Base-by-base conservation (phyloP, 1,284 basidiomycete species). In the Sutorius eximius region DNA sequence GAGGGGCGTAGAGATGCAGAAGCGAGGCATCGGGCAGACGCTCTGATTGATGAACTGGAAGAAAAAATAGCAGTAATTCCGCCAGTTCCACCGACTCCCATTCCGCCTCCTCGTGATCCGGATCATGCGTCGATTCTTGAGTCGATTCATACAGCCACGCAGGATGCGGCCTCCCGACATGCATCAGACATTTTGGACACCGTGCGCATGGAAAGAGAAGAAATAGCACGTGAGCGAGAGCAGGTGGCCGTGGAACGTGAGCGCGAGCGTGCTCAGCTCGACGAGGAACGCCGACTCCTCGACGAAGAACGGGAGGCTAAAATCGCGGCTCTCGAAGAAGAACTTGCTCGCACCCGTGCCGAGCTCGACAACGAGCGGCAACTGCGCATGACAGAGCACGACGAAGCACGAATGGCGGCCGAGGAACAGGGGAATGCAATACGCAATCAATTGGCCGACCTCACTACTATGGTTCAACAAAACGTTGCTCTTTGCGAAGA, bases 401-500 rank as follows among this genome's bases (percentile, higher is more conserved):
- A 81, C 1, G 86, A 87, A 59, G 74, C 79, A 33, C 75, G 80
- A 43, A 72, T 73, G 51, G 85, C 85, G 51, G 73, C 76, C 33
- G 63, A 75, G 32, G 83, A 87, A 53, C 79, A 84, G 11, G 82
- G 85, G 59, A 81, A 85, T 12, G 76, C 73, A 10, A 68, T 87
- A 45, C 76, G 81, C 24, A 74, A 69, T 42, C 89, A 90, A 59
- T 69, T 90, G 22, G 71, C 68, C 3, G 87, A 90, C 57, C 80
- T 90, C 61, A 85, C 87, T 1, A 83, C 84, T 56, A 67, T 89
- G 36, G 76, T 89, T 10, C 82, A 85, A 56, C 80, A 83, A 53
- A 85, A 87, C 56, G 75, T 80, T 1, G 79, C 83, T 24, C 75
- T 79, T 51, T 76, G 77, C 36, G 77, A 80, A 36, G 72, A 74